phyloP scores from a whole-genome alignment of 1,284 basidiomycete species.

The Heterobasidion occidentale region DNA sequence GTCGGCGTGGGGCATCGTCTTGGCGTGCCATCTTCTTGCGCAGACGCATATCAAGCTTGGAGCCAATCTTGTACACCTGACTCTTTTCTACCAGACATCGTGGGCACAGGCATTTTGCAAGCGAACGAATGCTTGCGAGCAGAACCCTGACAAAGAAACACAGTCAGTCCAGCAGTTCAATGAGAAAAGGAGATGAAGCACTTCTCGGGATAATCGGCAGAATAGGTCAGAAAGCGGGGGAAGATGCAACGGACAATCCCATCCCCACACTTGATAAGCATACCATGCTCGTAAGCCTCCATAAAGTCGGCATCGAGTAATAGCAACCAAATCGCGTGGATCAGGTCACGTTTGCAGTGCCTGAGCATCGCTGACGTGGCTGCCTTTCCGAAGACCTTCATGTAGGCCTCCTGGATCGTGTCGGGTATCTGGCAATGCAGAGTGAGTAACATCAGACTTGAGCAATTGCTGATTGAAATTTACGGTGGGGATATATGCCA shows the following conservation, averaged over 20 bases:
- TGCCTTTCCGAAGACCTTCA: neutral
- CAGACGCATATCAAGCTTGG: neutral
- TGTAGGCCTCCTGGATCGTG: neutral
- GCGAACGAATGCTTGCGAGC: neutral
- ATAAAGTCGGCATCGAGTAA: neutral
- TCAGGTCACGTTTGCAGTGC: neutral
- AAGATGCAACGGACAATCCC: neutral
- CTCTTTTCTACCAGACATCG: neutral
- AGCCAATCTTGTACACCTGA: neutral
- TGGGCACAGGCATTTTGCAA: neutral
- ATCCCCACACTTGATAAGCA: neutral
- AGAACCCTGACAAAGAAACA: neutral
- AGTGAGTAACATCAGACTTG: neutral
- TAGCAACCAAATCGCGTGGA: neutral
- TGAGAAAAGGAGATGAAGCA: neutral
- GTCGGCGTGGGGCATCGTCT: neutral
- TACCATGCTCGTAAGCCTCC: neutral
- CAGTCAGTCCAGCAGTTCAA: neutral
- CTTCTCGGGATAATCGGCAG: slow-evolving; percentile 4
- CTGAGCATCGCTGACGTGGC: no score
- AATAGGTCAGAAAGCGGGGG: neutral
- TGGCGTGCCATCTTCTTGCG: neutral
- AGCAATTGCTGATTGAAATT: neutral
- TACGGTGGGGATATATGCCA: slow-evolving; percentile 1
- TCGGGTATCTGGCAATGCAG: neutral